Conservation (phyloP, 257 asterid genomes). For the Forsythia viridissima region DNA sequence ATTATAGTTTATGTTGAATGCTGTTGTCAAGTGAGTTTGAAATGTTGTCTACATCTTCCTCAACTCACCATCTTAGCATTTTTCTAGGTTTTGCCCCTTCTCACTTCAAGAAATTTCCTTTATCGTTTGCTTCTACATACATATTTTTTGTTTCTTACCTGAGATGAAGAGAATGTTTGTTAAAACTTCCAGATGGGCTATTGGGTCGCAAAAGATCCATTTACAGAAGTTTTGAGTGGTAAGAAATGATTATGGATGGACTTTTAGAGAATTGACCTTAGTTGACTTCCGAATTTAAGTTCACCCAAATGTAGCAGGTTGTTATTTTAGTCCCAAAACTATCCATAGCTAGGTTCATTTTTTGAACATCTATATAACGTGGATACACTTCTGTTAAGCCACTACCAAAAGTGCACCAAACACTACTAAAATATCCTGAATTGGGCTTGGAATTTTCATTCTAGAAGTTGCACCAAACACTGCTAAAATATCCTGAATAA, state of each 20-base stretch:
- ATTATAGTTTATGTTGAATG: not conserved
- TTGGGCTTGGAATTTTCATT: not conserved
- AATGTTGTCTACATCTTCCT: not conserved
- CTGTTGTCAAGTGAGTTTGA: not conserved
- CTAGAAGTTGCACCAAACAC: not conserved
- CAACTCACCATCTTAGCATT: not conserved
- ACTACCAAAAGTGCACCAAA: not conserved
- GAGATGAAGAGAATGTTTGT: too few species aligned
- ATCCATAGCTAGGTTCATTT: not conserved
- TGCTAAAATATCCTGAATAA: not conserved
- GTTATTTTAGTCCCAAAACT: not conserved
- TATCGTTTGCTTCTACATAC: too few species aligned
- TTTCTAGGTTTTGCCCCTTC: not conserved
- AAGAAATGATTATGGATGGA: too few species aligned
- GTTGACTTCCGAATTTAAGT: not conserved
- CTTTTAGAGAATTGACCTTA: not conserved
- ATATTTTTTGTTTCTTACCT: too few species aligned
- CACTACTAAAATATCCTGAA: not conserved
- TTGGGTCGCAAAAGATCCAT: too few species aligned
- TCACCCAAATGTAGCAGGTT: not conserved
- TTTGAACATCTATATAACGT: too few species aligned
- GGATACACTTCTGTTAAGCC: not conserved
- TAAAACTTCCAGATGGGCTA: too few species aligned
- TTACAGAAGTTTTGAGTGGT: too few species aligned
- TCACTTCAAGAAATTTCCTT: not conserved